A percentile compares a stretch with the other conserved stretches of the same genome.
Evolutionary conservation across 2,329 filamentous ascomycete species (phyloP).

Genomic region (Fusarium algeriense): DNA sequence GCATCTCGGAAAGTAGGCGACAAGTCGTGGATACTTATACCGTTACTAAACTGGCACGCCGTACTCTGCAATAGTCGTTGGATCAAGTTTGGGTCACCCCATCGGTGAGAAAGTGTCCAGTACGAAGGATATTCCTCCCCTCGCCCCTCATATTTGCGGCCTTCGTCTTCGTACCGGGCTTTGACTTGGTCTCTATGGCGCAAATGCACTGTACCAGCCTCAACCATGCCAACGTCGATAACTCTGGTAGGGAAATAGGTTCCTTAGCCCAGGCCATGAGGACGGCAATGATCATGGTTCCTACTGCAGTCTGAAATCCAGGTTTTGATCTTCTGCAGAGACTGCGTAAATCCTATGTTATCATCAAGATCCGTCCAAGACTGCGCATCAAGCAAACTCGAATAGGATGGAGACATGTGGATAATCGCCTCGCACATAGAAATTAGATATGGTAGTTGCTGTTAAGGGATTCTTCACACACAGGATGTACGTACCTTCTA

Average conservation of each 20-base stretch:
- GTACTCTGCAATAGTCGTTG: background rate
- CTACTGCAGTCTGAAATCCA: background rate
- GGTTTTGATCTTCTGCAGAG: background rate
- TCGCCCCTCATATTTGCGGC: no score
- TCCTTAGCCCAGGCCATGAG: accelerated
- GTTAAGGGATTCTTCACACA: no score
- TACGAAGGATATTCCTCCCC: background rate
- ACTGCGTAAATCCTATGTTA: accelerated
- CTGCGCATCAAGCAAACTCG: background rate
- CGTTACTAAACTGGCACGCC: background rate
- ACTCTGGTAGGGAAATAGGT: background rate
- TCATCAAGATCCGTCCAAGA: background rate
- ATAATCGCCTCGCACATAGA: no score
- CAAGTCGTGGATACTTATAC: background rate
- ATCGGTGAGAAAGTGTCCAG: background rate
- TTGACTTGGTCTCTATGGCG: background rate
- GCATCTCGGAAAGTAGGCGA: background rate
- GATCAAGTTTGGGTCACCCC: background rate
- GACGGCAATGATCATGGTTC: background rate
- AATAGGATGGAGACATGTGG: no score
- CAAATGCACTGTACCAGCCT: background rate
- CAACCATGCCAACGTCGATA: background rate
- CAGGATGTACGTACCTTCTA: no score
- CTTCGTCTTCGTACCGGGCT: accelerated
- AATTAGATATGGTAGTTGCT: background rate